phyloP scores from a whole-genome alignment of 305 asterid species.

The Solanum aculeatissimum region DNA sequence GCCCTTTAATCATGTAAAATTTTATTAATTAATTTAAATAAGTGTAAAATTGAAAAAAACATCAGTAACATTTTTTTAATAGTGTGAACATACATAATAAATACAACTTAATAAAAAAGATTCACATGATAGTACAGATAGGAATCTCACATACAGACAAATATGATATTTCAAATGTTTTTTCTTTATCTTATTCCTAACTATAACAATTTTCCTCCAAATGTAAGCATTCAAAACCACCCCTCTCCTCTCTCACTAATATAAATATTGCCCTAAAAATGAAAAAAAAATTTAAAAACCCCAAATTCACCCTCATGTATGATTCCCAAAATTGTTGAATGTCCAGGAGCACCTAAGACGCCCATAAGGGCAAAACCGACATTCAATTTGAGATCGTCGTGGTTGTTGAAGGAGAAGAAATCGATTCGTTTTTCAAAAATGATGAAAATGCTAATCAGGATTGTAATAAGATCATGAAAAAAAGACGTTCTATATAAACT shows the following conservation, averaged over 20 bases:
- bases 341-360: slow-evolving; percentile 76
- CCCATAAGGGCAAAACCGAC: slow-evolving; percentile 16
- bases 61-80: no score
- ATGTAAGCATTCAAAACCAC: no score
- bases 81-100: no score
- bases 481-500: slow-evolving; percentile 4
- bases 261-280: neutral
- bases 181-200: neutral
- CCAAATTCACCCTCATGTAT: slow-evolving; percentile 43
- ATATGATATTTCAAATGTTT: neutral
- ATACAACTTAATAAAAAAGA: no score
- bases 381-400: slow-evolving; percentile 31
- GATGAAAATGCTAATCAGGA: slow-evolving; percentile 6
- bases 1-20: no score
- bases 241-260: neutral
- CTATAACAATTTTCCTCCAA: no score
- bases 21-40: no score
- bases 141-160: neutral
- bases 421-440: slow-evolving; percentile 38
- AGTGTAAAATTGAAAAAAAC: no score
- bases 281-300: slow-evolving; percentile 12
- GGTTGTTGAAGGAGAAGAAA: slow-evolving; percentile 22
- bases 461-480: slow-evolving; percentile 13
- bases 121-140: neutral
- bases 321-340: slow-evolving; percentile 33